phyloP scores from a whole-genome alignment of 306 rosid species.

The Notholithocarpus densiflorus region DNA sequence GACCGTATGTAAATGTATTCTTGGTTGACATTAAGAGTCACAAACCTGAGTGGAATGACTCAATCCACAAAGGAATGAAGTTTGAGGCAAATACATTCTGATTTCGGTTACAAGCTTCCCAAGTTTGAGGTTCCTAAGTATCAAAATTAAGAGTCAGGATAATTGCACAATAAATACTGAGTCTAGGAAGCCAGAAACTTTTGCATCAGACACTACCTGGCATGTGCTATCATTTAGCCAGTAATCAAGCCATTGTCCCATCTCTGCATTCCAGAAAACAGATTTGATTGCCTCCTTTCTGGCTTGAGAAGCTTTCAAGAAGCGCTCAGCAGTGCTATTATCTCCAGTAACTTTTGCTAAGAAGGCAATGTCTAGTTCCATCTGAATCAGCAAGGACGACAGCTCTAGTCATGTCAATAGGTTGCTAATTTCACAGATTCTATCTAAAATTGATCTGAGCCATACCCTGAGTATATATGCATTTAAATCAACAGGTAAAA shows the following conservation, averaged over 20 bases:
- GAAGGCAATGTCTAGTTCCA: conserved; percentile 76
- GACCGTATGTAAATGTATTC: neutral
- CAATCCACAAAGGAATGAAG: conserved; percentile 83
- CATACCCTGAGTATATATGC: conserved; percentile 70
- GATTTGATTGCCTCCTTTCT: conserved; percentile 63
- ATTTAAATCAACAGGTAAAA: conserved; percentile 85
- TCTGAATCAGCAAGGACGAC: conserved; percentile 42
- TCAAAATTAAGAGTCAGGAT: conserved; percentile 21
- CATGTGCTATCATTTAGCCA: conserved; percentile 49
- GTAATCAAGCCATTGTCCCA: conserved; percentile 85
- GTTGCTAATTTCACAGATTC: conserved; percentile 1
- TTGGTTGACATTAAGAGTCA: conserved; percentile 2
- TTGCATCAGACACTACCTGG: conserved; percentile 28
- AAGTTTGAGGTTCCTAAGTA: conserved; percentile 47
- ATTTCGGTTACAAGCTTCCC: conserved; percentile 67
- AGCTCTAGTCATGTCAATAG: conserved; percentile 18
- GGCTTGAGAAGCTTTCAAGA: conserved; percentile 46
- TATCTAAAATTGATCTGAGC: conserved; percentile 14
- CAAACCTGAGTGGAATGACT: conserved; percentile 76
- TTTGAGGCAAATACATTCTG: conserved; percentile 71
- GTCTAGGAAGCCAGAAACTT: conserved; percentile 6
- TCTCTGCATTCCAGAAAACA: conserved; percentile 70
- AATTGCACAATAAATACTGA: conserved; percentile 6
- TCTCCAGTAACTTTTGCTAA: conserved; percentile 75
- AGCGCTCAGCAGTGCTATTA: conserved; percentile 29